Evolutionary conservation across 192 early-diverging fungal species (phyloP), one percentile per base, ranked within the genome.

Genomic region (Entomortierella parvispora): DNA sequence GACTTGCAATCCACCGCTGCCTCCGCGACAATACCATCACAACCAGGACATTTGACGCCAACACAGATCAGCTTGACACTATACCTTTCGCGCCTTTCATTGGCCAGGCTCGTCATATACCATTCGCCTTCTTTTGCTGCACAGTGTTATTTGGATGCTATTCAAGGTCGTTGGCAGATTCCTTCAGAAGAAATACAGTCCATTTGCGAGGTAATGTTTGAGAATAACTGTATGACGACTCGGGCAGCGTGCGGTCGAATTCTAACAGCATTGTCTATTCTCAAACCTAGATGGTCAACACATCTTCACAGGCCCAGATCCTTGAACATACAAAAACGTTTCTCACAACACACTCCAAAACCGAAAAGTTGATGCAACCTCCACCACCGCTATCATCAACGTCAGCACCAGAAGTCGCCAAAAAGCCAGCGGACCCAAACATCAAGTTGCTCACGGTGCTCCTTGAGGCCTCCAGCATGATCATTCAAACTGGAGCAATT

Each of bases 151-250:
- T 28, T 82, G 10, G 54, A 74, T 18, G 80, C 79, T 18, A 61
- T 86, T 12, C 69, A 82, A 15, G 69, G 50, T 6, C 68, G 79
- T 12, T 84, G 80, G 82, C 69, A 80, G 57, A 69, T 83, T 8
- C 58, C 77, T n/a, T 32, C 61, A 11, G 23, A 48, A 5, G 52
- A 82, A 40, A 20, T 86, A 32, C 63, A 77, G 43, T 2, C 22
- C 1, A 46, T 84, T 12, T 57, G 71, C n/a, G 58, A 68, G 54
- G 81, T 85, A 79, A 22, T 49, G 37, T 12, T 5, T 40, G 47
- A 26, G 32, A 34, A 26, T 2, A n/a, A 18, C 25, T n/a, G n/a
- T n/a, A n/a, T n/a, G n/a, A n/a, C n/a, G n/a, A n/a, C n/a, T n/a
- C n/a, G n/a, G n/a, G n/a, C n/a, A n/a, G n/a, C n/a, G n/a, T n/a